Evolutionary conservation across 345 rosid genomes (phyloP), one percentile per base, ranked within the genome.

Genomic region (Populus euphratica): DNA sequence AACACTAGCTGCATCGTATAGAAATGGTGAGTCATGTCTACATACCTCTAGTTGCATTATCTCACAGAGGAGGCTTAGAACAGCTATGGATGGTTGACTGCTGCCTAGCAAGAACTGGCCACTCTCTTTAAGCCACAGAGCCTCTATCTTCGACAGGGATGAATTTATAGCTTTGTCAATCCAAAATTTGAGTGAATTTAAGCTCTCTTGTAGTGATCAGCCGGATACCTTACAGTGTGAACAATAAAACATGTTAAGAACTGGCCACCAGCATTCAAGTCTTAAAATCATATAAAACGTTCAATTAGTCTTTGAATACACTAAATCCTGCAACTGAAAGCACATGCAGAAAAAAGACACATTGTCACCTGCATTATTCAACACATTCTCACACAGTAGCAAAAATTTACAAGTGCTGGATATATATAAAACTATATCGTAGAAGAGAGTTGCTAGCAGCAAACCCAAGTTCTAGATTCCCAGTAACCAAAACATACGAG

Each of bases 11-110:
- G 6, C 18, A 50, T 50, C 6, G 20, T 17, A 50, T 50, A 50
- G 56, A 50, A 50, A 50, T 6, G 8, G 20, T 17, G 41, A 35
- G 16, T 31, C 41, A 27, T 5, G 5, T 7, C 21, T 68, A 73
- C 73, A 63, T 79, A 90, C 96, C 89, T 91, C 90, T 64, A 91
- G 89, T 78, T 90, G 97, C 92, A 83, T 89, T 77, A 91, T 79
- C 79, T 93, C 94, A 78, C 98, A 94, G 14, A 87, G 91, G 14
- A 94, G 92, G 89, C 92, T 90, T 64, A 93, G 89, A 85, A 91
- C 98, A 61, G 97, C 98, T 73, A 94, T 86, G 27, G 97, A 88
- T 49, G 95, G 95, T 76, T 90, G 92, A 81, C 88, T 87, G 76
- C 89, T 84, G 63, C 94, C 94, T 10, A 90, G 77, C 88, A 94